Conservation (phyloP, 2,329 filamentous ascomycete species). For the Pseudopithomyces maydicus region DNA sequence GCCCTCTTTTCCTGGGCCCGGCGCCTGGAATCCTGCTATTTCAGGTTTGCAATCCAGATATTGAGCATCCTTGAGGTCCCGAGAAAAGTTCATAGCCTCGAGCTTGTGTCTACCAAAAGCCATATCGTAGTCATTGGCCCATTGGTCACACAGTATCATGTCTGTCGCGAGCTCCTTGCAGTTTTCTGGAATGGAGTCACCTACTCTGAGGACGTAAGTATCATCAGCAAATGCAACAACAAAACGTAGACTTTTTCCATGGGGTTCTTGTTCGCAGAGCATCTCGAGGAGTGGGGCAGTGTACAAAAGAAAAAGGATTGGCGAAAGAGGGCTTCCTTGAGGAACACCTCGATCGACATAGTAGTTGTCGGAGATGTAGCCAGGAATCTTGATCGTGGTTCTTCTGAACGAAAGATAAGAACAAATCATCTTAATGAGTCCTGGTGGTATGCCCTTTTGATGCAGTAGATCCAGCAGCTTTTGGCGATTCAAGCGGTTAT, state of each 20-base stretch:
- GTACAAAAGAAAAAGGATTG: not conserved
- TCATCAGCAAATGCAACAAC: not conserved
- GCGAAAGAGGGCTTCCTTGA: not conserved
- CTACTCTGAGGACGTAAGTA: not conserved
- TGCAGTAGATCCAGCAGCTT: not conserved
- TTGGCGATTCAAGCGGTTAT: not conserved
- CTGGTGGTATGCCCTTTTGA: not conserved
- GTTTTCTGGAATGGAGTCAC: not conserved
- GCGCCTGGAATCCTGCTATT: too few relatives aligned
- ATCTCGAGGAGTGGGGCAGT: not conserved
- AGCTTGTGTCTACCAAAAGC: not conserved
- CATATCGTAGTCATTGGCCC: not conserved
- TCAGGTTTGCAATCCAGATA: not conserved
- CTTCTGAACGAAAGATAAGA: not conserved
- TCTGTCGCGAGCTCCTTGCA: not conserved
- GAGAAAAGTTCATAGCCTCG: not conserved
- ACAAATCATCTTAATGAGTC: not conserved
- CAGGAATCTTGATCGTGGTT: not conserved
- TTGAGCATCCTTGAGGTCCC: not conserved
- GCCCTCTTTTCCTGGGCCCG: too few relatives aligned
- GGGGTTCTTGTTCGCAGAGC: not conserved
- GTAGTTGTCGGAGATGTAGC: not conserved
- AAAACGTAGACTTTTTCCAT: not conserved
- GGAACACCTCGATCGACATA: not conserved
- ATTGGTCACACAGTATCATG: not conserved